Percentiles rank a stretch among this genome's conserved stretches.
Evolutionary conservation across 805 yeast species (phyloP).

Genomic region (Candida michaelii): DNA sequence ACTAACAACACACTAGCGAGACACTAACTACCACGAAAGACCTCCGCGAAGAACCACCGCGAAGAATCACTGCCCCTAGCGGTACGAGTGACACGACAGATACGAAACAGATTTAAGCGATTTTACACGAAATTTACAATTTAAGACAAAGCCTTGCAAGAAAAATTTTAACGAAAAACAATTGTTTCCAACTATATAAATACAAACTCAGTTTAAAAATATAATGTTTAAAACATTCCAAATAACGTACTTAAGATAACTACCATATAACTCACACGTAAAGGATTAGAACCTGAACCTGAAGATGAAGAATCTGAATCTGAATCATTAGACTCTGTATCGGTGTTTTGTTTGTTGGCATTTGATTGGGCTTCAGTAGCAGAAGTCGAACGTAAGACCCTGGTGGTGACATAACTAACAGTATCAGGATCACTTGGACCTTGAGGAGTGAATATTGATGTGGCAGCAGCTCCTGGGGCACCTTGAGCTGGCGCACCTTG

Average conservation of each 20-base stretch:
- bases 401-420: constrained; percentile 31
- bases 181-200: not conserved
- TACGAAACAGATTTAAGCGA: not conserved
- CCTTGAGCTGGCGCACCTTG: constrained; percentile 14
- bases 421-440: constrained; percentile 20
- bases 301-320: constrained; percentile 6
- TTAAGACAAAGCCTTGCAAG: not conserved
- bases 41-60: too few species aligned
- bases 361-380: constrained; percentile 5
- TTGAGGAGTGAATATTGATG: constrained; percentile 15
- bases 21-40: too few species aligned
- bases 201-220: not conserved
- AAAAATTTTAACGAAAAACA: too few species aligned
- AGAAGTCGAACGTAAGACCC: constrained; percentile 24
- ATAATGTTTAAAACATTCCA: not conserved
- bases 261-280: not conserved
- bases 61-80: too few species aligned
- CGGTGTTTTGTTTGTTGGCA: constrained; percentile 1
- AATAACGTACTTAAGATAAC: constrained; percentile 1
- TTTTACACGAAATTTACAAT: not conserved
- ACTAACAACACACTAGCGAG: too few species aligned
- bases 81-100: too few species aligned
- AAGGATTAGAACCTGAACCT: constrained; percentile 11
- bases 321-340: too few species aligned
- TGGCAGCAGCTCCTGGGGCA: constrained; percentile 13